Base-by-base conservation (phyloP, 352 stramenopile genomes). In the Thalassiosira exigua region DNA sequence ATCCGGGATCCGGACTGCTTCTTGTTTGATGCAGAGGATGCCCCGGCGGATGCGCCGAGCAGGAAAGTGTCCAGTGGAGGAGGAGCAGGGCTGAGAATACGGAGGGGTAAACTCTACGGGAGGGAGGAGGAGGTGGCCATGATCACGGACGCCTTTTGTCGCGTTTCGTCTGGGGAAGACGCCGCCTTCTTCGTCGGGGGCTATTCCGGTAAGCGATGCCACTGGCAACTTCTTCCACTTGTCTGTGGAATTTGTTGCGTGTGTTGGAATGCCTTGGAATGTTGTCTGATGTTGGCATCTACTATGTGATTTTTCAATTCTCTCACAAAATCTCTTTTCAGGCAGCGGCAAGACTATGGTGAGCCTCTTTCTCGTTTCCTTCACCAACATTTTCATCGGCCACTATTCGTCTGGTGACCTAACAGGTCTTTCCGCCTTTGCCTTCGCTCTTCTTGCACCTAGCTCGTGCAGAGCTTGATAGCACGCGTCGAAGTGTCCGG, bases 301-400 rank as follows among this genome's bases (percentile, higher is more conserved):
- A n/a, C n/a, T n/a, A n/a, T n/a, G n/a, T n/a, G n/a, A n/a, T n/a
- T n/a, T n/a, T n/a, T n/a, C n/a, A n/a, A n/a, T n/a, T n/a, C n/a
- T n/a, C n/a, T n/a, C n/a, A n/a, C n/a, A n/a, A n/a, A n/a, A n/a
- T n/a, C n/a, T n/a, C n/a, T n/a, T n/a, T n/a, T n/a, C 36, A 44
- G 77, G 78, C 32, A 73, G n/a, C 24, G 71, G 71, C 11, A 81
- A 81, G 22, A 73, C 62, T 11, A 62, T 52, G 19, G n/a, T n/a
- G n/a, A n/a, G n/a, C n/a, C n/a, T n/a, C n/a, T n/a, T n/a, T n/a
- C n/a, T n/a, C n/a, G n/a, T n/a, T n/a, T n/a, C n/a, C n/a, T n/a
- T n/a, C n/a, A n/a, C n/a, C n/a, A n/a, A n/a, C n/a, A n/a, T n/a
- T n/a, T n/a, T n/a, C n/a, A n/a, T n/a, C n/a, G n/a, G n/a, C n/a